Conservation (phyloP, 176 grass and related monocot genomes). For the Musa itinerans region DNA sequence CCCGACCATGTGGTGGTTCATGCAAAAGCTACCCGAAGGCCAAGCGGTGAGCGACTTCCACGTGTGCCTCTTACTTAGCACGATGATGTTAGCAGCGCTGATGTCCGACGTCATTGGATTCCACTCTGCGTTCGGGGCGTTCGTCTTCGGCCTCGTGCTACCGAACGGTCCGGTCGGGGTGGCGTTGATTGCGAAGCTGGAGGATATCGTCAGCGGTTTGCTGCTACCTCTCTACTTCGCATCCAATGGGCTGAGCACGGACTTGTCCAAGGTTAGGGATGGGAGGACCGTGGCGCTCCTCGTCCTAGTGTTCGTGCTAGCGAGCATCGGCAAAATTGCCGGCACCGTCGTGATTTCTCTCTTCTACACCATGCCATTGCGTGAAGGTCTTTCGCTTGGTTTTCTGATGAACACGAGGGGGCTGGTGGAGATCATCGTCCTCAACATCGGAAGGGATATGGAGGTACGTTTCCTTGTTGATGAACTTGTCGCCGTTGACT, state of each 20-base stretch:
- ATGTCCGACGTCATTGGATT: conserved; percentile 61
- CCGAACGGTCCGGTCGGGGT: conserved; percentile 51
- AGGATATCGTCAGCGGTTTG: conserved; percentile 57
- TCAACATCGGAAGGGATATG: conserved; percentile 69
- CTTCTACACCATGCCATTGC: conserved; percentile 48
- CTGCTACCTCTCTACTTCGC: conserved; percentile 65
- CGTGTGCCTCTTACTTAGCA: conserved; percentile 51
- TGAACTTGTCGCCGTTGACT: too few species aligned
- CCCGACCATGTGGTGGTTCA: conserved; percentile 63
- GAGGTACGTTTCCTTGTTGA: conserved; percentile 25
- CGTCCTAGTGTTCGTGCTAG: conserved; percentile 51
- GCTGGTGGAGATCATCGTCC: conserved; percentile 55
- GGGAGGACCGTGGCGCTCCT: conserved; percentile 34
- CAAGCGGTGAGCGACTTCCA: conserved; percentile 46
- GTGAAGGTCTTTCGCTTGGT: conserved; percentile 55
- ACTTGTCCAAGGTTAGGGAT: conserved; percentile 34
- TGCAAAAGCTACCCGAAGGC: conserved; percentile 49
- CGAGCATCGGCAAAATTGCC: conserved; percentile 59
- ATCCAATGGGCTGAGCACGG: conserved; percentile 52
- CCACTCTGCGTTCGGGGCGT: conserved; percentile 59
- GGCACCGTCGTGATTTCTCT: conserved; percentile 51
- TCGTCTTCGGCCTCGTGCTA: conserved; percentile 71
- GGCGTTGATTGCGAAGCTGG: conserved; percentile 46
- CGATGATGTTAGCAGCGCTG: conserved; percentile 54
- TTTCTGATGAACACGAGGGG: conserved; percentile 82